Evolutionary conservation across 108 stramenopile species (phyloP), one percentile per base, ranked within the genome.

Genomic region (Skeletonema menzelii): DNA sequence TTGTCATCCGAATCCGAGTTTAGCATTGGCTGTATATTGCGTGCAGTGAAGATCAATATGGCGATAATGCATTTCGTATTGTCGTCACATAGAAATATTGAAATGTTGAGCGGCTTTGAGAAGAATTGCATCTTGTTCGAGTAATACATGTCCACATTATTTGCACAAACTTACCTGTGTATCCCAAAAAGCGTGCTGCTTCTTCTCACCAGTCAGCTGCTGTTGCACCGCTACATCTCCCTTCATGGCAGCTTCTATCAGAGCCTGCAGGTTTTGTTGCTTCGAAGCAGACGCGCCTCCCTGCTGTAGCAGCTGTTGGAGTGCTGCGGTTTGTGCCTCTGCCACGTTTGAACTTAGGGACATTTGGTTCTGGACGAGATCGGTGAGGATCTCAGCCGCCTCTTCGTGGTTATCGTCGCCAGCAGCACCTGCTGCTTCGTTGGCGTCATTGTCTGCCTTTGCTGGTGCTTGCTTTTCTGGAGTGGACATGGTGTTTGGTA

Each of bases 151-250:
- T 37, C 35, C 35, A 37, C 11, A 37, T 12, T 12, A 37, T 37
- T 10, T 37, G 35, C 35, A n/a, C n/a, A 3, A n/a, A 5, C 78
- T 69, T 62, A 91, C 90, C 92, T 99, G 99, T 19, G 97, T 99
- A 75, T 97, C 94, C 99, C 99, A 99, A 86, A 99, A 99, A 27
- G 88, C 84, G 81, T 96, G 97, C n/a, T 56, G 27, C 59, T 80
- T 76, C 65, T 72, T 78, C 26, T 69, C 74, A 20, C 77, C 86
- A 22, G 11, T 44, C 20, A 53, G 49, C 49, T 53, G 49, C 20
- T 53, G 49, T 22, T 57, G 65, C n/a, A 69, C 49, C 30, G 85
- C 24, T 24, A 26, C 56, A 13, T 30, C 24, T 66, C 73, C 68
- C 30, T 49, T 38, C 73, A 69, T 62, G 40, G 67, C 73, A 56